A percentile compares a stretch with the other conserved stretches of the same genome.
phyloP scores from a whole-genome alignment of 1,139 yeast species.

The Kodamaea fungicola region DNA sequence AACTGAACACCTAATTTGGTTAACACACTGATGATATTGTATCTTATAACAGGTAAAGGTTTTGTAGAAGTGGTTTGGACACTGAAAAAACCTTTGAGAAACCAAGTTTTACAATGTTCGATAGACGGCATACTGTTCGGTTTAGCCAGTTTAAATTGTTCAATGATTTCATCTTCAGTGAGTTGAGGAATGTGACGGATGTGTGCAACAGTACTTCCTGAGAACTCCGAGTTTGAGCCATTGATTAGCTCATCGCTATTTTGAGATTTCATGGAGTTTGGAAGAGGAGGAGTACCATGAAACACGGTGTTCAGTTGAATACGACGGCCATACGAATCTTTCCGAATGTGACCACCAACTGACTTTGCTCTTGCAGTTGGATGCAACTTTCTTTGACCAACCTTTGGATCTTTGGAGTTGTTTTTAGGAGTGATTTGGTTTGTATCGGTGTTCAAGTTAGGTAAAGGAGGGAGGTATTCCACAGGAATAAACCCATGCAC shows the following conservation, averaged over 20 bases:
- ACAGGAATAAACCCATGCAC: constrained; percentile 45
- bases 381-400: constrained; percentile 36
- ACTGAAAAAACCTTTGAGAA: constrained; percentile 90
- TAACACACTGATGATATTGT: constrained; percentile 77
- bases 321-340: constrained; percentile 45
- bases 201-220: constrained; percentile 35
- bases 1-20: constrained; percentile 75
- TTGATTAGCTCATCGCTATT: constrained; percentile 40
- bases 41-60: constrained; percentile 83
- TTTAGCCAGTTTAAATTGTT: constrained; percentile 66
- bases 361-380: constrained; percentile 91
- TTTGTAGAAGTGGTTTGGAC: constrained; percentile 95
- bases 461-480: constrained; percentile 49
- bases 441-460: constrained; percentile 34
- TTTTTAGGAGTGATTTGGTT: constrained; percentile 14
- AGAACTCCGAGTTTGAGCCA: constrained; percentile 8
- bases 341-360: constrained; percentile 72
- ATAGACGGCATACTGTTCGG: constrained; percentile 89
- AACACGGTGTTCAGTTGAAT: constrained; percentile 18
- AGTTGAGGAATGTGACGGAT: constrained; percentile 38
- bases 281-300: constrained; percentile 21
- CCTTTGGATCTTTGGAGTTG: constrained; percentile 4
- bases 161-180: constrained; percentile 62
- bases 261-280: constrained; percentile 42
- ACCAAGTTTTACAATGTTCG: constrained; percentile 87